Evolutionary conservation across 257 asterid genomes (phyloP).

Genomic region (Eustoma russellianum): DNA sequence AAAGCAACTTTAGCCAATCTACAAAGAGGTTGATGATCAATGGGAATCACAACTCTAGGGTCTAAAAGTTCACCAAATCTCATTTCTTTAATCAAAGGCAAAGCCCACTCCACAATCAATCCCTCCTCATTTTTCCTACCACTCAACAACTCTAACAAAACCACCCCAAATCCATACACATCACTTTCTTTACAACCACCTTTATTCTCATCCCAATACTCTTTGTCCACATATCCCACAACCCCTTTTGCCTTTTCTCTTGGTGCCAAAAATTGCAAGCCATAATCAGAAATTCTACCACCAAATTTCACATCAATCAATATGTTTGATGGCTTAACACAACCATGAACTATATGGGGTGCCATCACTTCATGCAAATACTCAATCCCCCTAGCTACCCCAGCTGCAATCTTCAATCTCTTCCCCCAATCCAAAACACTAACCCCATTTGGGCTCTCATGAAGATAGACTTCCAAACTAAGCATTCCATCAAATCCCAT

Average conservation of each 20-base stretch:
- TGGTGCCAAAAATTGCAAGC: slow-evolving; percentile 54
- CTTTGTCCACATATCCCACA: slow-evolving; percentile 55
- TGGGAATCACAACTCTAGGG: slow-evolving; percentile 39
- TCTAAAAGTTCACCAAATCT: slow-evolving; percentile 58
- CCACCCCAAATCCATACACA: slow-evolving; percentile 72
- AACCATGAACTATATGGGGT: slow-evolving; percentile 66
- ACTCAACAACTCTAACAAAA: slow-evolving; percentile 72
- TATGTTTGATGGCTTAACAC: slow-evolving; percentile 74
- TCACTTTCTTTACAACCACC: slow-evolving; percentile 68
- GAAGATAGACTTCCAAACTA: slow-evolving; percentile 62
- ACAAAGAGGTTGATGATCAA: slow-evolving; percentile 37
- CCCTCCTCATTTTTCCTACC: slow-evolving; percentile 51
- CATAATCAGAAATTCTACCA: slow-evolving; percentile 59
- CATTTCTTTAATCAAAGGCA: slow-evolving; percentile 64
- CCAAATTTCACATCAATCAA: slow-evolving; percentile 52
- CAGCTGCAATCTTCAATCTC: slow-evolving; percentile 55
- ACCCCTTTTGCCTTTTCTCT: slow-evolving; percentile 28
- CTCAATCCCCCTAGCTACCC: slow-evolving; percentile 61
- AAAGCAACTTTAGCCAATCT: slow-evolving; percentile 62
- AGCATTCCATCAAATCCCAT: slow-evolving; percentile 73
- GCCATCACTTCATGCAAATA: slow-evolving; percentile 55
- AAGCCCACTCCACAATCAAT: slow-evolving; percentile 50
- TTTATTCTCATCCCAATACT: slow-evolving; percentile 36
- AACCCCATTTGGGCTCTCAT: slow-evolving; percentile 47
- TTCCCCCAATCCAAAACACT: slow-evolving; percentile 58